A percentile compares a stretch with the other conserved stretches of the same genome.
Evolutionary conservation across 2,329 filamentous ascomycete genomes (phyloP).

Genomic region (Clonostachys rosea): DNA sequence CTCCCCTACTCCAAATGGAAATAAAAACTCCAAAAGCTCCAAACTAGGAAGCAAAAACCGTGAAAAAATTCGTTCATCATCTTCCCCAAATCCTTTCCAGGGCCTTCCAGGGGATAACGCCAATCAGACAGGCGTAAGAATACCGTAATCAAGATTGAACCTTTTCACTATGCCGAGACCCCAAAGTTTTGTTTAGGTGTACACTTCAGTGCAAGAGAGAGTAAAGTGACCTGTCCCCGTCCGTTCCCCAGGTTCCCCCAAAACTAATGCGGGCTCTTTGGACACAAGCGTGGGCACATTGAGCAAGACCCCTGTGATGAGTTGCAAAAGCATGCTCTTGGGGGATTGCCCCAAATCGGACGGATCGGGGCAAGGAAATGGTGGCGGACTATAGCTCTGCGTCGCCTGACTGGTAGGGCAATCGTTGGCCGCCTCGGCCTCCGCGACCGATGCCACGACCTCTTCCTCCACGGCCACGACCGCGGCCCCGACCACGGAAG

Average conservation of each 20-base stretch:
- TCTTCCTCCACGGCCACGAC: conserved; percentile 51
- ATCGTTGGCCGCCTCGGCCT: conserved; percentile 28
- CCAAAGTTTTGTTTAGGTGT: no score
- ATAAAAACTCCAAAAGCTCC: conserved; percentile 5
- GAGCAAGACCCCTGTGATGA: no score
- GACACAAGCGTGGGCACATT: no score
- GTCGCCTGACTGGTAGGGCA: conserved; percentile 20
- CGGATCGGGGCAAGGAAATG: no score
- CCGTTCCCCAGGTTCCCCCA: background rate
- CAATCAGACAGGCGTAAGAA: background rate
- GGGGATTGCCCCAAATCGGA: no score
- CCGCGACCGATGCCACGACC: conserved; percentile 31
- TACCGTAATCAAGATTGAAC: background rate
- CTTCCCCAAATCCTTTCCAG: background rate
- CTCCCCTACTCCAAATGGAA: background rate
- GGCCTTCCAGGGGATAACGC: background rate
- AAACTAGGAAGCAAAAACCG: background rate
- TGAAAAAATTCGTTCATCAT: background rate
- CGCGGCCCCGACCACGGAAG: conserved; percentile 75
- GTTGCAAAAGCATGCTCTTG: no score
- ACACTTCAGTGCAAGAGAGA: no score
- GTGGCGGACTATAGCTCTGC: background rate
- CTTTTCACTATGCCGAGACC: no score
- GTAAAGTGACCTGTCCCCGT: no score
- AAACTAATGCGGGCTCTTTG: no score